These are phyloP conservation scores for Pseudogymnoascus sp. DNA, from an alignment of 2,329 filamentous ascomycete genomes.

Conservation along the genomic window DNA sequence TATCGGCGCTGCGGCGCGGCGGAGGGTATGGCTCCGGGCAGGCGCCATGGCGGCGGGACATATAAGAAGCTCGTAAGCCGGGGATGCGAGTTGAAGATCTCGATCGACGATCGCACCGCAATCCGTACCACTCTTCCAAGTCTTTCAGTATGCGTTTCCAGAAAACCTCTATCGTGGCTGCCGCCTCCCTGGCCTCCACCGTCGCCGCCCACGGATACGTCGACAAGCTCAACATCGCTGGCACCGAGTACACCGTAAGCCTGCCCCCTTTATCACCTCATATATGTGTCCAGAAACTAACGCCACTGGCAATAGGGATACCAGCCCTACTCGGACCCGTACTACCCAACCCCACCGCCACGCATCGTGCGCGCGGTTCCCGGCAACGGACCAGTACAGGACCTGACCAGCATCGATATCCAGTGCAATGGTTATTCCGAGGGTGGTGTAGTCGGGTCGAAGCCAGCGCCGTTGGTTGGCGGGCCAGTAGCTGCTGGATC, in stretches of 20 bases:
- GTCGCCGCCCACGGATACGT: conserved; percentile 43
- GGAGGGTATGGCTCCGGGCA: not conserved
- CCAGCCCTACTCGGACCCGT: conserved; percentile 37
- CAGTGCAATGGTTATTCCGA: conserved; percentile 48
- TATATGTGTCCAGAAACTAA: conserved; percentile 10
- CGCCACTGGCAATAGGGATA: conserved; percentile 20
- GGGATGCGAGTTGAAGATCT: not conserved
- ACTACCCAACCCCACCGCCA: conserved; percentile 33
- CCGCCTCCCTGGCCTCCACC: conserved; percentile 28
- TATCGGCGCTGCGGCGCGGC: not conserved
- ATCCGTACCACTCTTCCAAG: conserved; percentile 15
- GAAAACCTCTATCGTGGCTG: conserved; percentile 10
- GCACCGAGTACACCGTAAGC: conserved; percentile 30
- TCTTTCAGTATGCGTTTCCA: conserved; percentile 11
- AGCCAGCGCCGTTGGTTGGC: conserved; percentile 46
- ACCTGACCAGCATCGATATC: conserved; percentile 44
- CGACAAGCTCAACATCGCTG: conserved; percentile 37
- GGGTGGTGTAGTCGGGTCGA: conserved; percentile 39
- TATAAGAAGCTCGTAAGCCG: not conserved
- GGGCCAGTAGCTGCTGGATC: conserved; percentile 46
- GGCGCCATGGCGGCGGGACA: not conserved
- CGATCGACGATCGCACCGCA: conserved; percentile 5
- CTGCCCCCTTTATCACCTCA: not conserved
- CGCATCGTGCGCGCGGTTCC: conserved; percentile 50
- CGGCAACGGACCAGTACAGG: conserved; percentile 50